Conservation (phyloP, 1,284 basidiomycete genomes). For the Sutorius eximius region DNA sequence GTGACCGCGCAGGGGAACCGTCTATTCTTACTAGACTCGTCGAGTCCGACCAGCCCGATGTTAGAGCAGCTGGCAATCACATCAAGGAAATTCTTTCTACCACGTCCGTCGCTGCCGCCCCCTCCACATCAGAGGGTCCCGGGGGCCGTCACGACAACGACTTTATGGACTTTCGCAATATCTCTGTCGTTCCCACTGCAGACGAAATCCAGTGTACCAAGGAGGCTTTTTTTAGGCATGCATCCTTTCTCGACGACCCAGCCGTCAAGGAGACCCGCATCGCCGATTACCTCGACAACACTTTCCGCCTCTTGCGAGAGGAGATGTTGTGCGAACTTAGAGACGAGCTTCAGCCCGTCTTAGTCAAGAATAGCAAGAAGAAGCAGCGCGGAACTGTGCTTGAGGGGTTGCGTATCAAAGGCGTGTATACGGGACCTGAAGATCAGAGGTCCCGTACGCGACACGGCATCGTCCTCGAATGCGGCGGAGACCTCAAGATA, state of each 20-base stretch:
- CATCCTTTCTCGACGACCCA: constrained; percentile 44
- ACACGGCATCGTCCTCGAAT: constrained; percentile 50
- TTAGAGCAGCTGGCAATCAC: constrained; percentile 38
- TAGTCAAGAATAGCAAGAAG: constrained; percentile 47
- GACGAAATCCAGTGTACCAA: constrained; percentile 51
- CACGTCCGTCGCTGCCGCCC: constrained; percentile 15
- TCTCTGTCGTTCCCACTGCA: constrained; percentile 59
- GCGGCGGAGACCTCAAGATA: constrained; percentile 43
- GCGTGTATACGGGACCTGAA: constrained; percentile 38
- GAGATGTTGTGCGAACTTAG: constrained; percentile 65
- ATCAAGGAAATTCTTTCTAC: constrained; percentile 44
- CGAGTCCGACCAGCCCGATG: constrained; percentile 36
- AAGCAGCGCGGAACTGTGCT: constrained; percentile 46
- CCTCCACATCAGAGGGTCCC: constrained; percentile 35
- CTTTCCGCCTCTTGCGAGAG: constrained; percentile 62
- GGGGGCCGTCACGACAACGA: constrained; percentile 72
- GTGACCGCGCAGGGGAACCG: constrained; percentile 38
- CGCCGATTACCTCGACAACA: constrained; percentile 58
- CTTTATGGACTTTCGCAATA: constrained; percentile 53
- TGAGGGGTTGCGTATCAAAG: constrained; percentile 40
- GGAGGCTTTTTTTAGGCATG: constrained; percentile 47
- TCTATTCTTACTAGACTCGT: constrained; percentile 37
- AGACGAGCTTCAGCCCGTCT: constrained; percentile 53
- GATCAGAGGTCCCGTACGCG: constrained; percentile 38
- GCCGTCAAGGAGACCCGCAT: constrained; percentile 38